These are phyloP conservation scores for Vicia sativa DNA, from an alignment of 306 rosid genomes.

Conservation along the genomic window DNA sequence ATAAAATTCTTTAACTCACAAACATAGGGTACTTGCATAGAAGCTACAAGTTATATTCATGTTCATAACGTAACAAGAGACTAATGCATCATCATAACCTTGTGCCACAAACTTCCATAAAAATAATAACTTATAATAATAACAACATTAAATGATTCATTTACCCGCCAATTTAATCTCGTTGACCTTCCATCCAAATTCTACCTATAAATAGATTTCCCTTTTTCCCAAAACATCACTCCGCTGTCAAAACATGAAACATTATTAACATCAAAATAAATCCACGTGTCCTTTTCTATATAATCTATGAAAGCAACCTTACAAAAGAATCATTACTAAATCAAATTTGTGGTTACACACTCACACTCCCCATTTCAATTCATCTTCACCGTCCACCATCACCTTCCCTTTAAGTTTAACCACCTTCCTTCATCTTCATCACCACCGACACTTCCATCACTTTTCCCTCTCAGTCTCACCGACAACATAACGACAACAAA, in stretches of 20 bases:
- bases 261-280: neutral
- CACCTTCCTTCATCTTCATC: neutral
- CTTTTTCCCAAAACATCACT: neutral
- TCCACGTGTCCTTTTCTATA: neutral
- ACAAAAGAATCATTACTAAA: neutral
- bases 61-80: too few species aligned
- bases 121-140: too few species aligned
- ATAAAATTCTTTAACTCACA: too few species aligned
- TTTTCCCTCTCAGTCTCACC: conserved; percentile 36
- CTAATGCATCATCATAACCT: too few species aligned
- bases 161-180: neutral
- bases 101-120: too few species aligned
- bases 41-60: too few species aligned
- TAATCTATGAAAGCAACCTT: neutral
- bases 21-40: too few species aligned
- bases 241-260: neutral
- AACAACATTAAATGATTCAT: neutral
- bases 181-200: neutral
- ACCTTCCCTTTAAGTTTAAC: too few species aligned
- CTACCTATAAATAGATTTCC: too few species aligned
- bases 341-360: conserved; percentile 3
- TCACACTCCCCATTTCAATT: neutral
- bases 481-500: conserved; percentile 32
- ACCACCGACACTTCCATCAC: neutral
- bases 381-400: too few species aligned